Evolutionary conservation across 371 early-diverging fungal genomes (phyloP).

Genomic region (Dentiscutata heterogama): DNA sequence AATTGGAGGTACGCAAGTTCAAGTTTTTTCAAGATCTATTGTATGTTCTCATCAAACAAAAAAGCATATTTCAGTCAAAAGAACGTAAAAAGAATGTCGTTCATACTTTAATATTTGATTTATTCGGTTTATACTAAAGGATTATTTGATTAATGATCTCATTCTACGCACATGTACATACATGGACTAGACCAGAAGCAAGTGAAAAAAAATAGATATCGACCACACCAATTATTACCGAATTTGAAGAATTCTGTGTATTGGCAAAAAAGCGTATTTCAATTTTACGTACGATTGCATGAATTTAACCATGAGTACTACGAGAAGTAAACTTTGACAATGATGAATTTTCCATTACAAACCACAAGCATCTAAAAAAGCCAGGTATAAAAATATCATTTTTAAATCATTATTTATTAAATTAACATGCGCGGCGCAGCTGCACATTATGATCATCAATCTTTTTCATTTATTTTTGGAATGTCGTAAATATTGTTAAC

Average conservation of each 20-base stretch:
- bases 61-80: neutral
- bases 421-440: too few species aligned
- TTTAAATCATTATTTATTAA: too few species aligned
- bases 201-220: constrained; percentile 24
- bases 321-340: too few species aligned
- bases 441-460: too few species aligned
- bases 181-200: neutral
- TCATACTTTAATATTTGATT: neutral
- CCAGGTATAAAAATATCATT: too few species aligned
- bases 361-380: too few species aligned
- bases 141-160: neutral
- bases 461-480: too few species aligned
- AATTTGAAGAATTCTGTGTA: neutral
- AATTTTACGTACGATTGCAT: constrained; percentile 16
- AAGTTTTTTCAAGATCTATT: neutral
- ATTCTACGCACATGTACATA: neutral
- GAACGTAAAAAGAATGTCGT: too few species aligned
- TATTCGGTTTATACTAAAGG: neutral
- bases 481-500: too few species aligned
- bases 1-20: neutral
- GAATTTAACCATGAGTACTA: neutral
- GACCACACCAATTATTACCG: constrained; percentile 24
- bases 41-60: neutral
- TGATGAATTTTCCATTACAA: too few species aligned
- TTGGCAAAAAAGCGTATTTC: constrained; percentile 8